These are phyloP conservation scores for Clavispora carvajalis DNA, from an alignment of 805 yeast species.

Conservation along the genomic window DNA sequence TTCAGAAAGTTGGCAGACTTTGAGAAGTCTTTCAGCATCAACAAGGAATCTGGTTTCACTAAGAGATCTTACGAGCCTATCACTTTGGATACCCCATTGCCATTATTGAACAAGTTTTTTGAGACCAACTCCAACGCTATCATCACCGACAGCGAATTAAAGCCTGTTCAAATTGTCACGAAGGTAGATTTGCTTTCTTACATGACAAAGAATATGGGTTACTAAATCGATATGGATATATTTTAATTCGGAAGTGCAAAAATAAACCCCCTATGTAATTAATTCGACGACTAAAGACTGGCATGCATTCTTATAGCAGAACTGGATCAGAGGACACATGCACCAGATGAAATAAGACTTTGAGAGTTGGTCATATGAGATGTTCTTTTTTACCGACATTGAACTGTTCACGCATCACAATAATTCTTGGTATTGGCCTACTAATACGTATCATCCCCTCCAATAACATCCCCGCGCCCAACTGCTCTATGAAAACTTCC, in stretches of 20 bases:
- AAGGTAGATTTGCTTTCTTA: slow-evolving; percentile 74
- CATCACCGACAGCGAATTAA: slow-evolving; percentile 64
- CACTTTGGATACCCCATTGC: slow-evolving; percentile 58
- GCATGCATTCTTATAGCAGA: no score
- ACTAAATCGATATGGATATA: background rate
- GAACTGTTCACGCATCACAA: no score
- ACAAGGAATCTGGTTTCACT: slow-evolving; percentile 49
- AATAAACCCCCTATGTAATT: no score
- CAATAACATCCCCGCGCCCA: background rate
- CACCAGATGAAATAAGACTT: no score
- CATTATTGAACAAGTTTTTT: slow-evolving; percentile 69
- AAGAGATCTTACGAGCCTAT: slow-evolving; percentile 65
- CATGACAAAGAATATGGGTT: slow-evolving; percentile 31
- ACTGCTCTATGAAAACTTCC: slow-evolving; percentile 81
- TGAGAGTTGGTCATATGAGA: no score
- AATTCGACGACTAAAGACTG: no score
- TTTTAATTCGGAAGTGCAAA: no score
- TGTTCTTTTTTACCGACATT: no score
- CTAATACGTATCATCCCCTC: slow-evolving; percentile 1
- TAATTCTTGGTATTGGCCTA: background rate
- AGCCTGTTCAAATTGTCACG: slow-evolving; percentile 80
- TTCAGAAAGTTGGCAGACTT: slow-evolving; percentile 67
- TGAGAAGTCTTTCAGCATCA: slow-evolving; percentile 58
- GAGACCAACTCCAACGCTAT: slow-evolving; percentile 83
- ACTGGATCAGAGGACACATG: no score